phyloP scores from a whole-genome alignment of 2,329 filamentous ascomycete species.

The Lecanoromycetidae sp. region DNA sequence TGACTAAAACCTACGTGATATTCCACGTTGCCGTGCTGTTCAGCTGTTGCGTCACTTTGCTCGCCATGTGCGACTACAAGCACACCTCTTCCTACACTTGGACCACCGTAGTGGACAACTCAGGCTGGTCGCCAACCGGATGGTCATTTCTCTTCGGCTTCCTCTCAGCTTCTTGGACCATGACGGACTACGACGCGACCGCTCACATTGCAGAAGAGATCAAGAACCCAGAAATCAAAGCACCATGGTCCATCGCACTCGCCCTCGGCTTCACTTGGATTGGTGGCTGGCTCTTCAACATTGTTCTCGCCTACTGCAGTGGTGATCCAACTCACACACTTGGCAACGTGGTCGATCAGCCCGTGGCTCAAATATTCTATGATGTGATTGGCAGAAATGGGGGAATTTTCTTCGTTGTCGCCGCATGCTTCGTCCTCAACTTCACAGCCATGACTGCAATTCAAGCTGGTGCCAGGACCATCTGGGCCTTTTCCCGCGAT shows the following conservation, averaged over 20 bases:
- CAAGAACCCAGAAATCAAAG: constrained; percentile 38
- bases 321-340: constrained; percentile 39
- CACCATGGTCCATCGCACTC: constrained; percentile 44
- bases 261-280: constrained; percentile 46
- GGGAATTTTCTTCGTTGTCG: constrained; percentile 44
- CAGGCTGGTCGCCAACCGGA: constrained; percentile 43
- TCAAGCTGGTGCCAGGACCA: constrained; percentile 41
- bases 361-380: constrained; percentile 47
- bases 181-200: constrained; percentile 39
- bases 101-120: constrained; percentile 39
- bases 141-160: constrained; percentile 51
- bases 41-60: constrained; percentile 40
- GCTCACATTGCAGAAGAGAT: constrained; percentile 43
- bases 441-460: constrained; percentile 48
- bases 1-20: constrained; percentile 46
- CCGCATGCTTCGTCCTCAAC: constrained; percentile 46
- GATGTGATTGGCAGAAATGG: constrained; percentile 43
- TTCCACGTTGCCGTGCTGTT: constrained; percentile 44
- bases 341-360: constrained; percentile 36
- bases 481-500: constrained; percentile 46
- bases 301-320: constrained; percentile 47
- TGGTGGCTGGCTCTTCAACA: constrained; percentile 45
- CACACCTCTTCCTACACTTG: constrained; percentile 44
- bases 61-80: constrained; percentile 40
- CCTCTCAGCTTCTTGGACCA: constrained; percentile 47